A percentile compares a stretch with the other conserved stretches of the same genome.
Evolutionary conservation across 768 basidiomycete genomes (phyloP).

Genomic region (Termitomyces sp.): DNA sequence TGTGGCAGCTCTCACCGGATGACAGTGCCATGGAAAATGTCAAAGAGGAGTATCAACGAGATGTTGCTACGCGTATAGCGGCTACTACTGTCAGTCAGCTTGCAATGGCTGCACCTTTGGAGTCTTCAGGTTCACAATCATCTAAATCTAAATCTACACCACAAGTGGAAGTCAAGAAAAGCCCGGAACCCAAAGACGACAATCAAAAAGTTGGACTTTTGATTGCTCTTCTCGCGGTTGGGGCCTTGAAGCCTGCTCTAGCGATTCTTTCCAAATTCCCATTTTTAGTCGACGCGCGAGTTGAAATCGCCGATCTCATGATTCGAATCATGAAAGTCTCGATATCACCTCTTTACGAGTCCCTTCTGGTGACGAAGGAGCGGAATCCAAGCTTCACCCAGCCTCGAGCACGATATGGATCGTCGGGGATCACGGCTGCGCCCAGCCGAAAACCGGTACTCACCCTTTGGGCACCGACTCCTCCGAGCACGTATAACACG

Average conservation of each 20-base stretch:
- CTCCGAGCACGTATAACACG: slow-evolving; percentile 69
- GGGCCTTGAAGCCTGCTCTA: slow-evolving; percentile 75
- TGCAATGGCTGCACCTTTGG: slow-evolving; percentile 82
- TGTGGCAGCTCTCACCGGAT: slow-evolving; percentile 58
- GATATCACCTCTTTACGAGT: slow-evolving; percentile 64
- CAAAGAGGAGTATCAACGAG: slow-evolving; percentile 60
- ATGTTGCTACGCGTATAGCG: slow-evolving; percentile 60
- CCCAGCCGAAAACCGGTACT: slow-evolving; percentile 60
- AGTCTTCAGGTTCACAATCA: slow-evolving; percentile 39
- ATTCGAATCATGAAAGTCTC: slow-evolving; percentile 72
- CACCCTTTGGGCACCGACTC: slow-evolving; percentile 78
- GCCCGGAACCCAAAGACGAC: slow-evolving; percentile 33
- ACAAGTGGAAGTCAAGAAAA: slow-evolving; percentile 32
- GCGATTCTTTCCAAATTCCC: slow-evolving; percentile 80
- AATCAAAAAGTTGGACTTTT: slow-evolving; percentile 85
- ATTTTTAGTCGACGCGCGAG: slow-evolving; percentile 78
- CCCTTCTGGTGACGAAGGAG: slow-evolving; percentile 49
- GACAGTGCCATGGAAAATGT: slow-evolving; percentile 76
- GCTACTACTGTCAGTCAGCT: slow-evolving; percentile 72
- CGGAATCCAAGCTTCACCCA: slow-evolving; percentile 59
- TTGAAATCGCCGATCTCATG: slow-evolving; percentile 84
- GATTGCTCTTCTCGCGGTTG: slow-evolving; percentile 79
- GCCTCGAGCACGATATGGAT: slow-evolving; percentile 61
- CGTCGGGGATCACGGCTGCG: slow-evolving; percentile 48
- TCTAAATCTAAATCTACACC: slow-evolving; percentile 36